Evolutionary conservation across 2,329 filamentous ascomycete species (phyloP), one percentile per base, ranked within the genome.

Genomic region (Tolypocladium capitatum): DNA sequence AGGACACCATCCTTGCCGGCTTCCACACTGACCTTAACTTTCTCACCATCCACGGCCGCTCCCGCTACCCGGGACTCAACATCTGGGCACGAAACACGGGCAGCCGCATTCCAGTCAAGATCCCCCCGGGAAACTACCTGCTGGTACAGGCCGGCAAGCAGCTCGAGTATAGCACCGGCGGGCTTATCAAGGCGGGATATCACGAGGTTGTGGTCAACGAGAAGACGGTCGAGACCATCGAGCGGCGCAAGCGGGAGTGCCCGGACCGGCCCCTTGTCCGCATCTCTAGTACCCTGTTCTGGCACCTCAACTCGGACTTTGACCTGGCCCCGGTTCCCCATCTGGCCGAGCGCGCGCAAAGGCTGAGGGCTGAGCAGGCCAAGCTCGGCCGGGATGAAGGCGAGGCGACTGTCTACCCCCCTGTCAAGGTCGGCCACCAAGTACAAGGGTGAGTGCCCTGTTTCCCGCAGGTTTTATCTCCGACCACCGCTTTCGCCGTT

Each of bases 11-110:
- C 56, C 71, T 81, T 16, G 77, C 77, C 16, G 77, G 77, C 35
- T 81, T 81, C 66, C 77, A 81, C 61, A 80, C 77, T 1, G 77
- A 81, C 56, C 74, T 81, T 49, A 81, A 81, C 68, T 81, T 80
- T 60, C 68, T 81, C 46, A 81, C 77, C 53, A 81, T 81, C 62
- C 77, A 81, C 65, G 77, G 77, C 48, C 77, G 77, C 53, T 78
- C 74, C 30, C 74, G 77, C 50, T 81, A 78, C 55, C 77, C 77
- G 0, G 77, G 77, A 2, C 68, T 81, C 54, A 72, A 81, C 65
- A 74, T 81, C 56, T 81, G 77, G 77, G 77, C 76, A 21, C 75
- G 77, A 54, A 81, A 81, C 69, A 80, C 76, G 2, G 77, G 77
- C 41, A 68, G 67, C 51, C 71, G 72, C 53, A 78, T 81, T 53